Evolutionary conservation across 2,329 filamentous ascomycete species (phyloP), one percentile per base, ranked within the genome.

Genomic region (Trichoderma koningii): DNA sequence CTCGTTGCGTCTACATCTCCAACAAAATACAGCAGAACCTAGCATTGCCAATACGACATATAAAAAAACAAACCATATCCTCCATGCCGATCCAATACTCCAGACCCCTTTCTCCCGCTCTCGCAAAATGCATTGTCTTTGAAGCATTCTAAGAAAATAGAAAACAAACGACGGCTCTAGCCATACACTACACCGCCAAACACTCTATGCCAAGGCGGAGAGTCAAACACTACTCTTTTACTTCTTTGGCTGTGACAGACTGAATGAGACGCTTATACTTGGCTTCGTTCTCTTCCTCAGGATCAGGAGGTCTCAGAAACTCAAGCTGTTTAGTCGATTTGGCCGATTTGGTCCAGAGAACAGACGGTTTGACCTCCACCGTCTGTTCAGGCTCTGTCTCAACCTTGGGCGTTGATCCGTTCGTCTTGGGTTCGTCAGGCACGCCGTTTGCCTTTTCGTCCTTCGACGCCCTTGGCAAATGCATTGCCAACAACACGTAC

Each of bases 401-500:
- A 10, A 70, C 68, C 63, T 73, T 76, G 15, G 74, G 72, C 7
- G 73, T 74, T 7, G 73, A 73, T 42, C 70, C 70, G 59, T 70
- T 74, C 3, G 72, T 71, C 63, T 71, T 77, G 38, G 69, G 66
- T 44, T 77, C 76, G 21, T 78, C 74, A 3, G 66, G 65, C 21
- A 63, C 65, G 12, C 63, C 67, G 5, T 69, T 69, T 12, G 76
- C 73, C 41, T 72, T 73, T 2, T 71, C 70, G 3, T 76, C 74
- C 26, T 71, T 69, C 7, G 68, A 68, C 17, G 67, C 74, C 55
- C 81, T 81, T 0, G 87, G 87, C 15, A 90, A 78, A 55, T 86
- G 82, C 87, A 89, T 89, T 12, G 87, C 87, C 30, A 90, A 77
- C 23, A 89, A 76, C 4, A 89, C 80, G 70, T 89, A 89, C 74